Conservation (phyloP, 768 basidiomycete species). For the Termitomyces sp. region DNA sequence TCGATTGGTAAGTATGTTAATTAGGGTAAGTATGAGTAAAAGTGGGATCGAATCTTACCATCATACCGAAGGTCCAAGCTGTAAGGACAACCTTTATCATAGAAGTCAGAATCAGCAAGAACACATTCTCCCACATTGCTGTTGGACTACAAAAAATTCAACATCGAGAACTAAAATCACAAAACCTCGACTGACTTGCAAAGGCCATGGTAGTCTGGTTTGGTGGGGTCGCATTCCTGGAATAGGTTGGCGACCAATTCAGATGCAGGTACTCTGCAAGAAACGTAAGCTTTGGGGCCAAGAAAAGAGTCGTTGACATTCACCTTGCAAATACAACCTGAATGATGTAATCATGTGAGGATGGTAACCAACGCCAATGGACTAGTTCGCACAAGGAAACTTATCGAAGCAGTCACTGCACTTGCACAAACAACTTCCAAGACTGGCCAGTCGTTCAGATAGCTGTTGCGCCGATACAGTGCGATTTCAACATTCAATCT, state of each 20-base stretch:
- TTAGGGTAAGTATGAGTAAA: background rate
- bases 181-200: conserved; percentile 60
- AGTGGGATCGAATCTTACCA: conserved; percentile 35
- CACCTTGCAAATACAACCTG: conserved; percentile 69
- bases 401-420: conserved; percentile 66
- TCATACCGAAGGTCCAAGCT: conserved; percentile 79
- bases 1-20: conserved; percentile 22
- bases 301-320: background rate
- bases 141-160: conserved; percentile 42
- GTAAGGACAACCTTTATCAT: conserved; percentile 59
- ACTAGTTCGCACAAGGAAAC: conserved; percentile 50
- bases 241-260: conserved; percentile 83
- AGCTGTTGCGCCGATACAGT: conserved; percentile 54
- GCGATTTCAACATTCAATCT: conserved; percentile 63
- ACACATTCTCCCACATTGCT: conserved; percentile 65
- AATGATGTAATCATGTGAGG: background rate
- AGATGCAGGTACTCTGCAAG: conserved; percentile 61
- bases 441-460: conserved; percentile 57
- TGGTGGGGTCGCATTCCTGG: conserved; percentile 72
- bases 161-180: background rate
- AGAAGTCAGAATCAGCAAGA: conserved; percentile 61
- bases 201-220: conserved; percentile 67
- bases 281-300: background rate
- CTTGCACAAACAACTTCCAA: conserved; percentile 60
- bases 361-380: background rate